These are phyloP conservation scores for Parietichytrium sp. DNA, from an alignment of 108 stramenopile species.

Conservation along the genomic window DNA sequence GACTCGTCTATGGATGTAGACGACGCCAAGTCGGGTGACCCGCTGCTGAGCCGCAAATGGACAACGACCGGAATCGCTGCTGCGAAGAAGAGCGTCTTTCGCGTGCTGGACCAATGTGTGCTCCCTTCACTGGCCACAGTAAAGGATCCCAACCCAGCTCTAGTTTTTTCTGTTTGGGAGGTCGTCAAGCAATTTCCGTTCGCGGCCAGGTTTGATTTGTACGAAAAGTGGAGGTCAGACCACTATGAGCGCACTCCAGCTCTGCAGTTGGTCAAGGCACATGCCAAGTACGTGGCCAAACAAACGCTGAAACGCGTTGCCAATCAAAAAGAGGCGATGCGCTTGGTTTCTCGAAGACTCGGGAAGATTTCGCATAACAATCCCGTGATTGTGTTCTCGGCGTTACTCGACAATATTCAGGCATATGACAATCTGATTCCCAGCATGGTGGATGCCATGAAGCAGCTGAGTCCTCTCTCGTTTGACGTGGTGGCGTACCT, in stretches of 20 bases:
- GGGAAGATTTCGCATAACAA: constrained; percentile 78
- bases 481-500: constrained; percentile 81
- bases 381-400: constrained; percentile 78
- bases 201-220: not conserved
- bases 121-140: not conserved
- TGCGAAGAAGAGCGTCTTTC: not conserved
- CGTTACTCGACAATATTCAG: constrained; percentile 83
- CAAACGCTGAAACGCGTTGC: constrained; percentile 10
- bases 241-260: constrained; percentile 21
- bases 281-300: not conserved
- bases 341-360: constrained; percentile 51
- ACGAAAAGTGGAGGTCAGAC: not conserved
- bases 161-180: not conserved
- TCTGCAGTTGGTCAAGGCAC: not conserved
- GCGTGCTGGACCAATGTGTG: not conserved
- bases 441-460: constrained; percentile 83
- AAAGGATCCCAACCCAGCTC: not conserved
- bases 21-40: too few relatives aligned
- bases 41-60: too few relatives aligned
- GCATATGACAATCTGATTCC: constrained; percentile 88
- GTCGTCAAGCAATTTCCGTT: constrained; percentile 3
- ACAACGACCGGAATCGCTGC: too few relatives aligned
- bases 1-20: too few relatives aligned
- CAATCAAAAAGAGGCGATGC: constrained; percentile 28
- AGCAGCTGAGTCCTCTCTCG: constrained; percentile 71